These are phyloP conservation scores for Saturnispora galanensis DNA, from an alignment of 805 yeast species.

Conservation along the genomic window DNA sequence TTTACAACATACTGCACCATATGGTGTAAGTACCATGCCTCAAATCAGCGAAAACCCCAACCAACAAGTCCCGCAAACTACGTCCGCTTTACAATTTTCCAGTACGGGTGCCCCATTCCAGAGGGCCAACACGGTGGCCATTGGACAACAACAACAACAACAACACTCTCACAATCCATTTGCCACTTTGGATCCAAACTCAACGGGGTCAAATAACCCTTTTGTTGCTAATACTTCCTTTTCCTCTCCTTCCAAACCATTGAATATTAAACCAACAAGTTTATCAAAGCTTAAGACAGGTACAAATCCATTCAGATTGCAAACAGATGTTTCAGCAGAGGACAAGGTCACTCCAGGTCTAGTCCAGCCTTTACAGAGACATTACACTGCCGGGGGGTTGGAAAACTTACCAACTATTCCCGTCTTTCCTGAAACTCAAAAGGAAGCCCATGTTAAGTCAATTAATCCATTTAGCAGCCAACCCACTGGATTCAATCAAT, in stretches of 20 bases:
- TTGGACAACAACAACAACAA: neutral
- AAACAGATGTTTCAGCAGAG: conserved; percentile 12
- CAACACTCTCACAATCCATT: neutral
- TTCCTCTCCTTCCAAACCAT: neutral
- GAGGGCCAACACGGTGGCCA: neutral
- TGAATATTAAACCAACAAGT: conserved; percentile 8
- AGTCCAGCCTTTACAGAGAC: conserved; percentile 23
- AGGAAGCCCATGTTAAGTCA: conserved; percentile 10
- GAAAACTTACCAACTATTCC: conserved; percentile 57
- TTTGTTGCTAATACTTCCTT: conserved; percentile 3
- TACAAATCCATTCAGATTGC: conserved; percentile 47
- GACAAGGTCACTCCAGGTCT: conserved; percentile 15
- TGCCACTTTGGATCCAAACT: neutral
- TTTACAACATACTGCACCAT: conserved; percentile 5
- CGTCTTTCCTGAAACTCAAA: conserved; percentile 56
- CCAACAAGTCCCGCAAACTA: neutral
- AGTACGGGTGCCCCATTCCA: neutral
- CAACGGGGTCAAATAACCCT: conserved; percentile 5
- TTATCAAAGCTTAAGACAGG: conserved; percentile 31
- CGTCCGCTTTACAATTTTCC: neutral
- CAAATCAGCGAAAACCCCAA: conserved; percentile 4
- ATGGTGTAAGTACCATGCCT: conserved; percentile 5
- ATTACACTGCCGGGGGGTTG: conserved; percentile 65
- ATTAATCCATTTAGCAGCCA: conserved; percentile 2
- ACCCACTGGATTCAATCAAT: neutral